phyloP scores from a whole-genome alignment of 257 asterid species.

The Nicotiana sylvestris region DNA sequence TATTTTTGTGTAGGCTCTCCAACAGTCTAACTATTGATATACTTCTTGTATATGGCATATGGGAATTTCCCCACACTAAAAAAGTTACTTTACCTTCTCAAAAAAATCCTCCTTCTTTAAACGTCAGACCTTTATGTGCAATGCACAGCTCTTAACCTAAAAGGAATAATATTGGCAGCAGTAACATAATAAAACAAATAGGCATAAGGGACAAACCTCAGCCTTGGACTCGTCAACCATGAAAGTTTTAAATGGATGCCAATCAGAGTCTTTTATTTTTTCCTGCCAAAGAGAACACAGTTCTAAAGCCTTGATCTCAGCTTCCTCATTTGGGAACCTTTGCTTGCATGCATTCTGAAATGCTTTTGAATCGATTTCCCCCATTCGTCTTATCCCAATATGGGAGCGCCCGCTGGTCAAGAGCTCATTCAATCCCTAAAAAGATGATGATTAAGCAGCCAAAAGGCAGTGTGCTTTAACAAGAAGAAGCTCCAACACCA shows the following conservation, averaged over 20 bases:
- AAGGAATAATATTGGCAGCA: neutral
- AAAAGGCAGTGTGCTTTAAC: neutral
- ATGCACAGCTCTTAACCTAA: neutral
- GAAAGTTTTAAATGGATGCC: constrained; percentile 62
- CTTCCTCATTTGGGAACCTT: constrained; percentile 46
- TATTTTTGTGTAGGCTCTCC: neutral
- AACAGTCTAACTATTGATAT: neutral
- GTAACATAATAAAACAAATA: neutral
- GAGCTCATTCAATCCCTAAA: constrained; percentile 51
- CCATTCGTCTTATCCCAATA: constrained; percentile 71
- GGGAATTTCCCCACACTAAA: neutral
- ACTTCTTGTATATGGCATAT: neutral
- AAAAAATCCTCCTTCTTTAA: neutral
- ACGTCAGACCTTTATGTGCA: neutral
- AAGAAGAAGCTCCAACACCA: neutral
- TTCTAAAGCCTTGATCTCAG: constrained; percentile 43
- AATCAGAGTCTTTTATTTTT: constrained; percentile 38
- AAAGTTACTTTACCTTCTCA: neutral
- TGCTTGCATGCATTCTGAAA: constrained; percentile 50
- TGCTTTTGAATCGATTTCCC: constrained; percentile 57
- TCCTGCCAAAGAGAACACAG: constrained; percentile 69
- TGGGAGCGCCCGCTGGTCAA: constrained; percentile 33
- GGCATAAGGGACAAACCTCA: constrained; percentile 29
- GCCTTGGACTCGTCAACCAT: constrained; percentile 29
- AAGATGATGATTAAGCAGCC: neutral